phyloP scores from a whole-genome alignment of 2,329 filamentous ascomycete species.

The Hyphodiscus sp. region DNA sequence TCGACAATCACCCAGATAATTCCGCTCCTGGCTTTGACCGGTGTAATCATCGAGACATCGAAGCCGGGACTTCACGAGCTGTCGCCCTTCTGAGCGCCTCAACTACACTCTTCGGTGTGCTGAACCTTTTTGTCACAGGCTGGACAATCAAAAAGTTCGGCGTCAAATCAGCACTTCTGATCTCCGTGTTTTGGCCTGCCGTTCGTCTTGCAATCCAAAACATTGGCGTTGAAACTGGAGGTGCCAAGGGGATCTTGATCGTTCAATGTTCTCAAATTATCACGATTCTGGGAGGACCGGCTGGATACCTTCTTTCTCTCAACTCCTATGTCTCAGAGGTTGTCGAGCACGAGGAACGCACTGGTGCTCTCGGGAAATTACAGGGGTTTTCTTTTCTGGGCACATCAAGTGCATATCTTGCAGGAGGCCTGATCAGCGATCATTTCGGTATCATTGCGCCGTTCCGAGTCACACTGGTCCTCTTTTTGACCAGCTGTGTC shows the following conservation, averaged over 20 bases:
- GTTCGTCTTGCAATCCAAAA: constrained; percentile 58
- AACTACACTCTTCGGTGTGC: constrained; percentile 60
- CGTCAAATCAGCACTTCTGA: constrained; percentile 53
- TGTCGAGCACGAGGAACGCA: constrained; percentile 52
- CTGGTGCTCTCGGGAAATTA: constrained; percentile 57
- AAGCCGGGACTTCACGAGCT: constrained; percentile 56
- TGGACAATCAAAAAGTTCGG: constrained; percentile 62
- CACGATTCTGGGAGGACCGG: constrained; percentile 61
- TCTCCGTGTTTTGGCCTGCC: constrained; percentile 59
- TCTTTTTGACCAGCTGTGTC: constrained; percentile 41
- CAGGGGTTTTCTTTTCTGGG: constrained; percentile 64
- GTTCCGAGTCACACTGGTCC: constrained; percentile 55
- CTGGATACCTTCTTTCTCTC: constrained; percentile 61
- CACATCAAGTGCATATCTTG: constrained; percentile 55
- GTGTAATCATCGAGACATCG: constrained; percentile 55
- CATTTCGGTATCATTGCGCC: constrained; percentile 55
- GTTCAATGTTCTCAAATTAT: constrained; percentile 63
- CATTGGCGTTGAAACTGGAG: constrained; percentile 55
- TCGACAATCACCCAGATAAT: constrained; percentile 46
- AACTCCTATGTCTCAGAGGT: constrained; percentile 65
- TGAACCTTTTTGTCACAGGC: constrained; percentile 62
- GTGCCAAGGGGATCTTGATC: constrained; percentile 57
- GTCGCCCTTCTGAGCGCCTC: constrained; percentile 60
- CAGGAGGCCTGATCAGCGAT: constrained; percentile 60
- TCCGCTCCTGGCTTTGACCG: constrained; percentile 43